Base-by-base conservation (phyloP, 2,329 filamentous ascomycete species). In the Boeremia lycopersici region DNA sequence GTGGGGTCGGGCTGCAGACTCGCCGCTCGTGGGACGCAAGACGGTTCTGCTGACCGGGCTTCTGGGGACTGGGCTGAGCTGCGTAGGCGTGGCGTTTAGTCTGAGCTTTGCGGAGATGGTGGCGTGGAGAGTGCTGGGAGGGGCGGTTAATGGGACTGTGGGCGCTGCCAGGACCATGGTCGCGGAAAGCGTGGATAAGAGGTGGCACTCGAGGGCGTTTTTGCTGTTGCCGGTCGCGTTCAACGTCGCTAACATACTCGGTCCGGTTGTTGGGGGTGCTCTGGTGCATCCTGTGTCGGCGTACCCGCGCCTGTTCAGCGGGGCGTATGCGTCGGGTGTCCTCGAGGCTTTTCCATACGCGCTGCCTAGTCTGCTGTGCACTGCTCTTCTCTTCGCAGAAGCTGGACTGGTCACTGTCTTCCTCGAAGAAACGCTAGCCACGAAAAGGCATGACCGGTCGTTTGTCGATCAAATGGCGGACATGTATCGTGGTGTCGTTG, bases 1-100 rank as follows among this genome's bases (percentile, higher is more conserved):
- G 29, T 78, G 76, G 76, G 75, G 76, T 19, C 63, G 75, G 17
- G 72, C 72, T 23, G 76, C 75, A 23, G 75, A 78, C 52, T 68
- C 70, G 48, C 75, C 74, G 15, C 79, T 78, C 73, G 77, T 82
- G 4, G 50, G 39, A 26, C 31, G 50, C 6, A 31, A 38, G 39
- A 40, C 13, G n/a, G 50, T 53, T 28, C 28, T 53, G 19, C 50
- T 53, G 6, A 44, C 44, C 15, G 50, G 50, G 2, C 44, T 53
- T 15, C 34, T 48, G 34, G 50, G 50, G 10, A 53, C 50, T 1
- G 39, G 38, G 4, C 13, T 48, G 28, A 48, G 50, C 44, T 53
- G 50, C 15, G 28, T 53, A 19, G 50, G 50, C 4, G 44, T 53
- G 13, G 50, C 38, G 2, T 53, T 53, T 13, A 44, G 49, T 25